Base-by-base conservation (phyloP, 805 yeast species). In the Saturnispora quitensis region DNA sequence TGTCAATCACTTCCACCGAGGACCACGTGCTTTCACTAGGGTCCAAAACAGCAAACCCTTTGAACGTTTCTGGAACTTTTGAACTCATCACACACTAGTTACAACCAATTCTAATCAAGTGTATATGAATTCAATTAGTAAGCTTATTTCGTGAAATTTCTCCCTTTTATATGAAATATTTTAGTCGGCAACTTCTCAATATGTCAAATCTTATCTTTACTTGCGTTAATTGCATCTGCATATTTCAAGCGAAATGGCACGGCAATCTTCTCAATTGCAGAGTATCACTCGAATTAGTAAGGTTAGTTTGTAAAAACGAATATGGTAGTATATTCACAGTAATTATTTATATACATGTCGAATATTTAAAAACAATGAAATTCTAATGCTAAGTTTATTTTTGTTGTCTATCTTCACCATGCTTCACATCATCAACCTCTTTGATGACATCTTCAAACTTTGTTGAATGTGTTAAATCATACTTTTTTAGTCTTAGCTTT, bases 31-130 rank as follows among this genome's bases (percentile, higher is more conserved):
- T 56, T 33, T 53, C 56, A 5, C 56, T 53, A 34, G 66, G 60
- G 43, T 68, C 72, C 15, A 63, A 60, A 31, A 68, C 66, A 3
- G 73, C 75, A 58, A 59, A 70, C 20, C 74, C 74, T 52, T 62
- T 61, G 48, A 71, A 71, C 31, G 67, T 64, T 18, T 69, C 72
- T 52, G 72, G 73, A 45, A 51, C 43, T 25, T 25, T 25, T 13
- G 35, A 63, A 66, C 43, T 46, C 49, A 46, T 44, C 12, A 12
- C 5, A 22, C 5, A 22, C 22, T 22, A 22, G 5, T 22, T 22
- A 22, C 28, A 25, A 25, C 9, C 9, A 25, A 25, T 25, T 25
- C 9, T 25, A 25, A 25, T 25, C 28, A 25, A 25, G 7, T 6
- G 28, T 8, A 25, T 2, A 25, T 25, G 28, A 25, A 25, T 5